Conservation (phyloP, 148 eudicot species). For the Fagopyrum tataricum region DNA sequence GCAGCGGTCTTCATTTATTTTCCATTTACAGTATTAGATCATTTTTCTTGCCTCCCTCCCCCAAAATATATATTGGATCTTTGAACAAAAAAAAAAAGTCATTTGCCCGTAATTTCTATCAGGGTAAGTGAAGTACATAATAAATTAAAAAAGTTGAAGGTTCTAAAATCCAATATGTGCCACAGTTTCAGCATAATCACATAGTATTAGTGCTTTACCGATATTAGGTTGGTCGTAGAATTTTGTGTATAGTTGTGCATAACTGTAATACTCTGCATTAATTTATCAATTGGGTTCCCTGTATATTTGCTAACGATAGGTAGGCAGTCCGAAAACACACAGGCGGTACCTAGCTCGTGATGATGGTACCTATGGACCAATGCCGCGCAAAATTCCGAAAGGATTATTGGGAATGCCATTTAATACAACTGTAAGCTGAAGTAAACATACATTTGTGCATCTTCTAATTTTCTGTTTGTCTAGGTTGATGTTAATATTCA, state of each 20-base stretch:
- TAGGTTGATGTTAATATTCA: background rate
- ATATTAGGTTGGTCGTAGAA: background rate
- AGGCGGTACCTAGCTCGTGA: slow-evolving; percentile 94
- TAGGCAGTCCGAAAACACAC: slow-evolving; percentile 94
- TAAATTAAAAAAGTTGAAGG: background rate
- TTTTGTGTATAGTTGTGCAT: background rate
- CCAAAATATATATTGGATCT: background rate
- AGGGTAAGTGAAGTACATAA: background rate
- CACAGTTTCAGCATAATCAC: background rate
- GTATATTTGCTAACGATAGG: slow-evolving; percentile 32
- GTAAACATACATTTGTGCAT: background rate
- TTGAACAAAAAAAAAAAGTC: background rate
- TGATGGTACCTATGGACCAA: slow-evolving; percentile 94
- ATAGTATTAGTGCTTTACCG: background rate
- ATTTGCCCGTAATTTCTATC: background rate
- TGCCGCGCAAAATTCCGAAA: slow-evolving; percentile 70
- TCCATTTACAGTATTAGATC: background rate
- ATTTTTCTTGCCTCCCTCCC: too few relatives aligned
- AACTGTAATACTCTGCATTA: background rate
- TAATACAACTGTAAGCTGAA: slow-evolving; percentile 79
- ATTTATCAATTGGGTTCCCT: background rate
- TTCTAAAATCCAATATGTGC: background rate
- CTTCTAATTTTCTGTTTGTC: background rate
- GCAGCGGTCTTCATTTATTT: background rate
- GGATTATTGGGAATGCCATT: slow-evolving; percentile 97